Base-by-base conservation (phyloP, 345 rosid genomes). In the Dimocarpus longan region DNA sequence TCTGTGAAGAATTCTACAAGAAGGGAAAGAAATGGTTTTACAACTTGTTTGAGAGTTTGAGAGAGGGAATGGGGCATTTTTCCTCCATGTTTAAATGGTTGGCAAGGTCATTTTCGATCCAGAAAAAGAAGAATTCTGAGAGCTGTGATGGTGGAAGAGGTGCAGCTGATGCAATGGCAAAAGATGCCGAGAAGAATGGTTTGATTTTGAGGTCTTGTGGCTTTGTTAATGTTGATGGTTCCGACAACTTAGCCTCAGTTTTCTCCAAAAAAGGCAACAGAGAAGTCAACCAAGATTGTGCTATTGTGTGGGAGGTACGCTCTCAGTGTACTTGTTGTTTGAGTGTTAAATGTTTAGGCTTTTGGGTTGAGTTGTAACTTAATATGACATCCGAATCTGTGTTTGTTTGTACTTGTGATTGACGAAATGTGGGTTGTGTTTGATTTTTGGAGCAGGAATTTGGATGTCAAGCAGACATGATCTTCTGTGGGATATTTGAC, bases 271-370 rank as follows among this genome's bases (percentile, higher is more conserved):
- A 92, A 70, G 99, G 99, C 64, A 84, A 91, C 69, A 95, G 93
- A 85, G 98, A 97, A 42, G 89, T 81, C 57, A 95, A 93, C 81
- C 99, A 95, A 79, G 98, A 95, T 82, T 91, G 94, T 81, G 87
- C 93, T 68, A 84, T 95, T 73, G 97, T 95, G 37, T 95, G 99
- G 99, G 95, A 92, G 97, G 99, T 95, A 91, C 52, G 75, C 24
- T 28, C 50, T 60, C 48, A 18, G 43, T n/a, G 6, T 43, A 42
- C 32, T 43, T 68, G 22, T 21, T 6, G 0, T 59, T 59, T n/a
- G 21, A 57, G 21, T n/a, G 2, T 57, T 28, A 32, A 28, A 66
- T 4, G 42, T 64, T 64, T 64, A 10, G 13, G 32, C 68, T 22
- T 26, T 46, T 46, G 8, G 12, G 8, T 46, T 7, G 52, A 28